These are phyloP conservation scores for Rhizophlyctis rosea DNA, from an alignment of 192 early-diverging fungal species.

Conservation along the genomic window DNA sequence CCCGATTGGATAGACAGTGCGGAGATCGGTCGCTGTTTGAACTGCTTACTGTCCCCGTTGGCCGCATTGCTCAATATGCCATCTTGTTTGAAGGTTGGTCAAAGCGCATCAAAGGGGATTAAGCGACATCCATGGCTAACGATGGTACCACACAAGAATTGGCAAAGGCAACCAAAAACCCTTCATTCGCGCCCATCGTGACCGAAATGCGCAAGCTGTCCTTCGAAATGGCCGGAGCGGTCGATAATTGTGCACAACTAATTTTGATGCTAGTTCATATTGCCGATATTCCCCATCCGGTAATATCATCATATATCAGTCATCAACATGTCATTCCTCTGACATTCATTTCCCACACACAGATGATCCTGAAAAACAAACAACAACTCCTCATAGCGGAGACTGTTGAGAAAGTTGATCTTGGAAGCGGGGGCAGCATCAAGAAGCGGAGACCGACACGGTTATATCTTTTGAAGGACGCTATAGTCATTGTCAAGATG, in stretches of 20 bases:
- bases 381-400: slow-evolving; percentile 16
- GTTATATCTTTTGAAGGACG: slow-evolving; percentile 25
- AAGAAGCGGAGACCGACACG: slow-evolving; percentile 14
- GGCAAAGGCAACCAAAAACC: slow-evolving; percentile 12
- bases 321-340: background rate
- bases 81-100: slow-evolving; percentile 14
- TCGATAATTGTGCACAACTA: slow-evolving; percentile 13
- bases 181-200: background rate
- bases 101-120: background rate
- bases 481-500: slow-evolving; percentile 19
- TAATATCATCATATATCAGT: background rate
- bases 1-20: slow-evolving; percentile 14
- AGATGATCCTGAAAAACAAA: slow-evolving; percentile 17
- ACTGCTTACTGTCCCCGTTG: slow-evolving; percentile 15
- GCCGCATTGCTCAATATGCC: slow-evolving; percentile 10
- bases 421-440: slow-evolving; percentile 9
- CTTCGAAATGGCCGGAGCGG: slow-evolving; percentile 6
- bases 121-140: background rate
- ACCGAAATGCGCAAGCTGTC: slow-evolving; percentile 6
- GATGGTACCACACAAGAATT: slow-evolving; percentile 9
- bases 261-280: slow-evolving; percentile 25
- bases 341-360: background rate
- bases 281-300: slow-evolving; percentile 16
- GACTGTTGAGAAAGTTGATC: slow-evolving; percentile 23
- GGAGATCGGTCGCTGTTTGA: slow-evolving; percentile 17